A percentile compares a stretch with the other conserved stretches of the same genome.
These are phyloP conservation scores for Mariannaea elegans DNA, from an alignment of 2,329 filamentous ascomycete genomes.

Conservation along the genomic window DNA sequence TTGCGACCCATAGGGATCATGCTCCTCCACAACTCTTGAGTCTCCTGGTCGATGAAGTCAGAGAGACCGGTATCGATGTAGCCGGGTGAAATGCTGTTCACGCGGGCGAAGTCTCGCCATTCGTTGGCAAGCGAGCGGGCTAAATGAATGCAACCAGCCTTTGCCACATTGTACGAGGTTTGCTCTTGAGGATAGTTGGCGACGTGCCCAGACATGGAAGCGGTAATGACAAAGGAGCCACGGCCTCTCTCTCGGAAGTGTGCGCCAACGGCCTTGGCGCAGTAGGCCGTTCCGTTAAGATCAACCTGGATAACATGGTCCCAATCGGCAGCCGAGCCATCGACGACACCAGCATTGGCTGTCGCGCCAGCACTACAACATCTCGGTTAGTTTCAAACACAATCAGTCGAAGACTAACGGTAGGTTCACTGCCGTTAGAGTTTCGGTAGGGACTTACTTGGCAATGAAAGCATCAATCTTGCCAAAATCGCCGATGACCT, in stretches of 20 bases:
- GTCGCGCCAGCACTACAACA: conserved; percentile 66
- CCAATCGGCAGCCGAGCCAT: conserved; percentile 73
- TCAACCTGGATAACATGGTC: conserved; percentile 59
- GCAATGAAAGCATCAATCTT: conserved; percentile 79
- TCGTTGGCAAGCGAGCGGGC: conserved; percentile 63
- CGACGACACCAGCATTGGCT: conserved; percentile 72
- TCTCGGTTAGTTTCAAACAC: conserved; percentile 17
- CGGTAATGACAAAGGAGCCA: conserved; percentile 61
- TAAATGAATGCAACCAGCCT: conserved; percentile 63
- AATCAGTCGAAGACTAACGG: too few relatives aligned
- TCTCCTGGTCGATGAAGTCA: conserved; percentile 40
- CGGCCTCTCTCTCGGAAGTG: conserved; percentile 54
- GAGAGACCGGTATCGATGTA: conserved; percentile 65
- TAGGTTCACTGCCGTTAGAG: conserved; percentile 26
- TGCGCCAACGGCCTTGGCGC: conserved; percentile 54
- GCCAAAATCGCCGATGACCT: conserved; percentile 77
- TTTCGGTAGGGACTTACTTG: conserved; percentile 63
- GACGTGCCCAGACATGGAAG: conserved; percentile 57
- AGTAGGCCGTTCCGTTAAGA: conserved; percentile 57
- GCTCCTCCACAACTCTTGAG: conserved; percentile 32
- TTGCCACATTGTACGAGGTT: conserved; percentile 63
- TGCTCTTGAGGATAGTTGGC: conserved; percentile 62
- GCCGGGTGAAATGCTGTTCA: conserved; percentile 58
- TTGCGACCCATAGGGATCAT: conserved; percentile 64
- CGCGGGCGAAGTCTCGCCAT: conserved; percentile 64